phyloP scores from a whole-genome alignment of 1,284 basidiomycete genomes.

The Retiboletus flavoniger region DNA sequence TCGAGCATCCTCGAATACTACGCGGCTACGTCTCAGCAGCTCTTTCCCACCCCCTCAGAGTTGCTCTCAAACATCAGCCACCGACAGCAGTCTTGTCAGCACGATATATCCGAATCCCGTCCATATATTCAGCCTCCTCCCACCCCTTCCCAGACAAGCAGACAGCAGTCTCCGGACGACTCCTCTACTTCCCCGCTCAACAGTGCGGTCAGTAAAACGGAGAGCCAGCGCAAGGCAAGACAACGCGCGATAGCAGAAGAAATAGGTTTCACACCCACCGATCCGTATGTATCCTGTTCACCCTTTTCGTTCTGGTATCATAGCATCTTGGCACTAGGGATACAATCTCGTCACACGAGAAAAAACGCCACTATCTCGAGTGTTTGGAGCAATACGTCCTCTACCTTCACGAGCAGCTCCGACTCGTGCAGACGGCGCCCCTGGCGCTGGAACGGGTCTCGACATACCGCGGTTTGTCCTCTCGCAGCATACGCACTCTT shows the following conservation, averaged over 20 bases:
- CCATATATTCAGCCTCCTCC: slow-evolving; percentile 16
- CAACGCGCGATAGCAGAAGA: slow-evolving; percentile 51
- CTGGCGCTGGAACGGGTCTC: slow-evolving; percentile 53
- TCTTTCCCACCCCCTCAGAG: slow-evolving; percentile 65
- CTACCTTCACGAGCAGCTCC: slow-evolving; percentile 61
- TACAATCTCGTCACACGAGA: slow-evolving; percentile 70
- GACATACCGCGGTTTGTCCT: slow-evolving; percentile 55
- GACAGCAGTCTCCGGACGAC: slow-evolving; percentile 20
- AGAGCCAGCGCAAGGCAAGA: slow-evolving; percentile 53
- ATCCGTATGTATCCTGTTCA: slow-evolving; percentile 47
- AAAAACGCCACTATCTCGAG: slow-evolving; percentile 69
- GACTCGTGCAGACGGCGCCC: slow-evolving; percentile 48
- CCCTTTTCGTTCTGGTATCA: neutral
- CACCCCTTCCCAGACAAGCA: slow-evolving; percentile 6
- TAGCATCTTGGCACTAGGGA: slow-evolving; percentile 44
- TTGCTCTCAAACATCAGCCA: slow-evolving; percentile 48
- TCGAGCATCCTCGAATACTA: slow-evolving; percentile 23
- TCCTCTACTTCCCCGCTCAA: neutral
- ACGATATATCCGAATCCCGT: neutral
- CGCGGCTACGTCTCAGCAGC: slow-evolving; percentile 34
- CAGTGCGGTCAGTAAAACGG: slow-evolving; percentile 27
- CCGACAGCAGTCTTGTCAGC: slow-evolving; percentile 11
- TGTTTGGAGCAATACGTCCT: slow-evolving; percentile 68
- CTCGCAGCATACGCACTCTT: slow-evolving; percentile 54
- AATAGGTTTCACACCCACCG: slow-evolving; percentile 56